Evolutionary conservation across 208 protist species (phyloP), one percentile per base, ranked within the genome.

Genomic region (Acanthamoeba lenticulata): DNA sequence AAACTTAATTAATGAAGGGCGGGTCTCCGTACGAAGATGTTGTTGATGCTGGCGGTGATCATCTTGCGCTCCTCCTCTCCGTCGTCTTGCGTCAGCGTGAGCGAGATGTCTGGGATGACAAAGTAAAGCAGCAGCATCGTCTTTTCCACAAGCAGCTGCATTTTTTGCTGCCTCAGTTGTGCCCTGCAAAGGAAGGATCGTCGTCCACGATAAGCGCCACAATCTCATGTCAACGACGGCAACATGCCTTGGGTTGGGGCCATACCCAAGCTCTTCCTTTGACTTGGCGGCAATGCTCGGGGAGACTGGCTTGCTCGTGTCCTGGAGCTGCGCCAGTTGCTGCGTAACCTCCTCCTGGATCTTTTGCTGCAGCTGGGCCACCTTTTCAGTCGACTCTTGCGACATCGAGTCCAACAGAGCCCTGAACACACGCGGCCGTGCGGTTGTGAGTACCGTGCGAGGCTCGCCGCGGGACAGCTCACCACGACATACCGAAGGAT

Each of bases 41-140:
- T 44, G 0, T 5, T 86, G 27, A 86, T 32, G 45, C 77, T 86
- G 77, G 77, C 77, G 44, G 44, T 86, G 29, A 86, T 27, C 77
- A 86, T 55, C 77, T 86, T 86, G 24, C 57, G 77, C 44, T 60
- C 67, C 38, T 86, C 29, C 4, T 21, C 77, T 24, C 17, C 32
- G 13, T 86, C 77, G 45, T 91, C 85, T 17, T 91, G 47, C 1
- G 85, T 38, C 7, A 91, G 34, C 4, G 55, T 65, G 21, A 91
- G 36, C 9, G 85, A 52, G 21, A 91, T 91, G 27, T 91, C 85
- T 29, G 85, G 85, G 38, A 91, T 91, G 52, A 91, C n/a, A 34
- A 91, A 91, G 55, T 74, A 91, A 6, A 91, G 85, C 57, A 72
- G 55, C 85, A 91, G 45, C 52, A 91, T 34, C 15, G 47, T 91